Percentiles rank a stretch among this genome's conserved stretches.
Evolutionary conservation across 768 basidiomycete genomes (phyloP).

Genomic region (Kwoniella europaea): DNA sequence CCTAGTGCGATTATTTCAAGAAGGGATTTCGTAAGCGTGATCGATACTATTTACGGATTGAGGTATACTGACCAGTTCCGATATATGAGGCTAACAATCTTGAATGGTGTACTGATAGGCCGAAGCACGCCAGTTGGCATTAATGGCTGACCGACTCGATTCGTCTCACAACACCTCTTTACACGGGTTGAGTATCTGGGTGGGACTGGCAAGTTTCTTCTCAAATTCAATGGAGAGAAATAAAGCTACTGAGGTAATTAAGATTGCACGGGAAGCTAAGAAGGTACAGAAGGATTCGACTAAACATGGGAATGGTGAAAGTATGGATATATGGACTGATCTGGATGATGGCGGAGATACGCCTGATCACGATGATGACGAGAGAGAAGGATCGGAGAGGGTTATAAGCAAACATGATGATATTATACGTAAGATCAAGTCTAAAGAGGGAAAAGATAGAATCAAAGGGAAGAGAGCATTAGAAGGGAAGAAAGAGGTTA

Average conservation of each 20-base stretch:
- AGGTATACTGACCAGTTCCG: no score
- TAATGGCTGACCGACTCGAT: conserved; percentile 56
- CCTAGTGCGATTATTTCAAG: conserved; percentile 90
- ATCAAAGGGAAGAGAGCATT: background rate
- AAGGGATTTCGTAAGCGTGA: conserved; percentile 68
- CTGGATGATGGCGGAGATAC: conserved; percentile 5
- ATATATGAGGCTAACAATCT: background rate
- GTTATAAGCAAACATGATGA: background rate
- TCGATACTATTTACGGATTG: no score
- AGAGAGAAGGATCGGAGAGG: background rate
- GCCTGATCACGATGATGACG: background rate
- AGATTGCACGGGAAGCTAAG: conserved; percentile 22
- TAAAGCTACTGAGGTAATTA: conserved; percentile 30
- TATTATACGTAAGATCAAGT: background rate
- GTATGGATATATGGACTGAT: conserved; percentile 8
- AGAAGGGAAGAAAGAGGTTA: background rate
- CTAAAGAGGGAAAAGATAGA: background rate
- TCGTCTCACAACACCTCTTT: conserved; percentile 32
- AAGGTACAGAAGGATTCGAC: conserved; percentile 3
- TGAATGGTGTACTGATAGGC: conserved; percentile 26
- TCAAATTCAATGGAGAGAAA: conserved; percentile 33
- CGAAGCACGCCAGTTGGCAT: conserved; percentile 56
- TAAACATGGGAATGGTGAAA: background rate
- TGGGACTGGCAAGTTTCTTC: conserved; percentile 53
- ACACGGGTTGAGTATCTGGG: conserved; percentile 56